Conservation (phyloP, 371 early-diverging fungal genomes). For the Apophysomyces variabilis region DNA sequence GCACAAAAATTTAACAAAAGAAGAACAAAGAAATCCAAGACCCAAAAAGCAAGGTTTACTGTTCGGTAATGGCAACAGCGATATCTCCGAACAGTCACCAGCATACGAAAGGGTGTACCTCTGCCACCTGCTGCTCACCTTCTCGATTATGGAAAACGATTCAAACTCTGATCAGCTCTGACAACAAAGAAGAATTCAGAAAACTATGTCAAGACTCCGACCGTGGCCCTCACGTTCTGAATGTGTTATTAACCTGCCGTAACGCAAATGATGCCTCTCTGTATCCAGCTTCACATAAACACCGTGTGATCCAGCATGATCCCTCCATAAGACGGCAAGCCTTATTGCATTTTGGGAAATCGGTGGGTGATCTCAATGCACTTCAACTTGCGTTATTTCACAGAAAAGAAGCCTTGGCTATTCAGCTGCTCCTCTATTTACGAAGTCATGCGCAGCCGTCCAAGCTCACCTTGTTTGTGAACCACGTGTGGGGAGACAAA, state of each 20-base stretch:
- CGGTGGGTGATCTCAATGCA: slow-evolving; percentile 25
- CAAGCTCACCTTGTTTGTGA: slow-evolving; percentile 52
- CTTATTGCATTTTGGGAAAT: slow-evolving; percentile 19
- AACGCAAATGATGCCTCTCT: slow-evolving; percentile 21
- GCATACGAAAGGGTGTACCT: slow-evolving; percentile 19
- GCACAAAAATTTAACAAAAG: not conserved
- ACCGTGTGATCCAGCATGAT: slow-evolving; percentile 25
- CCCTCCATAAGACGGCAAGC: slow-evolving; percentile 13
- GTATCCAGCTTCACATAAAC: slow-evolving; percentile 27
- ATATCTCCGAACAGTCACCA: slow-evolving; percentile 10
- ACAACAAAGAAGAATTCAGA: slow-evolving; percentile 19
- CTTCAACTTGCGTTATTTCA: slow-evolving; percentile 28
- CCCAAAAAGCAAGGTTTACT: not conserved
- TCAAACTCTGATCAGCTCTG: slow-evolving; percentile 18
- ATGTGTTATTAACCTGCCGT: slow-evolving; percentile 18
- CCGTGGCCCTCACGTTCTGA: slow-evolving; percentile 17
- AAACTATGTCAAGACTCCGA: slow-evolving; percentile 15
- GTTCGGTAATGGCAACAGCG: slow-evolving; percentile 10
- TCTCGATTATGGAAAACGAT: slow-evolving; percentile 28
- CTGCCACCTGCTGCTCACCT: slow-evolving; percentile 23
- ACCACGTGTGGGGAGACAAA: slow-evolving; percentile 69
- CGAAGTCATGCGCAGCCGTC: slow-evolving; percentile 17
- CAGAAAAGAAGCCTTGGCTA: slow-evolving; percentile 18
- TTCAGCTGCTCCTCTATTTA: slow-evolving; percentile 14
- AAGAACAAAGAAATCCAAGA: not conserved